A percentile compares a stretch with the other conserved stretches of the same genome.
phyloP scores from a whole-genome alignment of 1,284 basidiomycete genomes.

The Somion occarium region DNA sequence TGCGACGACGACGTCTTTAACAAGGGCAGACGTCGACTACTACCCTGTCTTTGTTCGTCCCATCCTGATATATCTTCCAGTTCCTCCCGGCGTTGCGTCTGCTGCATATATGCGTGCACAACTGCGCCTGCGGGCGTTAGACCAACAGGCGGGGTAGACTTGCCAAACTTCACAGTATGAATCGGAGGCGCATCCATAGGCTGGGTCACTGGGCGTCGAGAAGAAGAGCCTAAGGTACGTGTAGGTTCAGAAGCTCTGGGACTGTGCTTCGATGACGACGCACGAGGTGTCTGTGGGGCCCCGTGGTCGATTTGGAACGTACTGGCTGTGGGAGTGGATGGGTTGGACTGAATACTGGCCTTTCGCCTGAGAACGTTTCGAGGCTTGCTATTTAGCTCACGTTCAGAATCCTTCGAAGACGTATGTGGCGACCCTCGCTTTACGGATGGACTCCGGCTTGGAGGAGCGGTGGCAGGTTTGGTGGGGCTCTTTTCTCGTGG shows the following conservation, averaged over 20 bases:
- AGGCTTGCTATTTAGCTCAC: constrained; percentile 19
- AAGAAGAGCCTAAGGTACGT: not conserved
- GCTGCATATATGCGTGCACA: constrained; percentile 53
- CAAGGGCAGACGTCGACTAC: not conserved
- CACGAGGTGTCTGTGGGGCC: not conserved
- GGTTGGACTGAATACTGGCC: constrained; percentile 32
- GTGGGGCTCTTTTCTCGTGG: not conserved
- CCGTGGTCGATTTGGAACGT: constrained; percentile 13
- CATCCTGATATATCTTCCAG: constrained; percentile 22
- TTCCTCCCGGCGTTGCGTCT: constrained; percentile 33
- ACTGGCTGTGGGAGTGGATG: constrained; percentile 18
- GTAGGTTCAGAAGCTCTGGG: not conserved
- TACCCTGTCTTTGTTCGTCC: constrained; percentile 9
- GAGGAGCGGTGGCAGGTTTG: not conserved
- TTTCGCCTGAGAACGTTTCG: constrained; percentile 45
- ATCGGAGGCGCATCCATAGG: constrained; percentile 11
- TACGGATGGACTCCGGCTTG: not conserved
- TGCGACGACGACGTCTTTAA: not conserved
- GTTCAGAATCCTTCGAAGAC: constrained; percentile 10
- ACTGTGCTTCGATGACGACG: constrained; percentile 13
- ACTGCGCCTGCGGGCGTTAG: constrained; percentile 57
- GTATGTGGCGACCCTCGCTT: not conserved
- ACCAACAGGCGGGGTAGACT: constrained; percentile 14
- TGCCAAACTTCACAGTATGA: constrained; percentile 1
- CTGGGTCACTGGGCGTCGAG: not conserved